Base-by-base conservation (phyloP, 2,329 filamentous ascomycete genomes). In the Orbilia ellipsospora region DNA sequence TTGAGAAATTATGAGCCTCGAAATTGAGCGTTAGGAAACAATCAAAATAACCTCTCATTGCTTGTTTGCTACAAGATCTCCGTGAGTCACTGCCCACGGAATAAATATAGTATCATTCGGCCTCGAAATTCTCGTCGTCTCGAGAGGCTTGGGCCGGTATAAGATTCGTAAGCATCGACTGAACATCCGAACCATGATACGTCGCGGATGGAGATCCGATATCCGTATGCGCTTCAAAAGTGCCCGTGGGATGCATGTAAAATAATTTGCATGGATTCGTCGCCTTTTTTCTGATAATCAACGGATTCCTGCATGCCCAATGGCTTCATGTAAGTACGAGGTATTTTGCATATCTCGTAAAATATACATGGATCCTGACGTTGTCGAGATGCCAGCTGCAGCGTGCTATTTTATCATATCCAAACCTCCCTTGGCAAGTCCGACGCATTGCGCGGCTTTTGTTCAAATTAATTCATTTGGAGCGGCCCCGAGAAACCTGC, bases 11-110 rank as follows among this genome's bases (percentile, higher is more conserved):
- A 2, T 10, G 31, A 36, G 31, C 31, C 31, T 36, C 31, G 31
- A 36, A 31, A 7, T 36, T 36, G 31, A 36, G 23, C 23, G 23
- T 23, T 23, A 23, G 10, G 8, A 7, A 10, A 36, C 31, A 36
- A 36, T 36, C 31, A 36, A 36, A 10, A 7, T 36, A 36, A 36
- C 2, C 31, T 36, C 31, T 10, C 31, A 36, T 36, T 10, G 31
- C 31, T 36, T 10, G 31, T 1, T 36, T 36, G 31, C 31, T n/a
- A 18, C 6, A 48, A 48, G 44, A 36, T 15, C 61, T 36, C 23
- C 55, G 10, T 20, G 45, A 42, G 51, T 57, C 66, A 61, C 40
- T 56, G 54, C 54, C 63, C 55, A 48, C 36, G 23, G 63, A 31
- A 55, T 36, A 55, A 18, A 40, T 56, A 10, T 56, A 12, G 51